A percentile compares a stretch with the other conserved stretches of the same genome.
phyloP scores from a whole-genome alignment of 805 yeast species.

The Gaillardinia entomophila region DNA sequence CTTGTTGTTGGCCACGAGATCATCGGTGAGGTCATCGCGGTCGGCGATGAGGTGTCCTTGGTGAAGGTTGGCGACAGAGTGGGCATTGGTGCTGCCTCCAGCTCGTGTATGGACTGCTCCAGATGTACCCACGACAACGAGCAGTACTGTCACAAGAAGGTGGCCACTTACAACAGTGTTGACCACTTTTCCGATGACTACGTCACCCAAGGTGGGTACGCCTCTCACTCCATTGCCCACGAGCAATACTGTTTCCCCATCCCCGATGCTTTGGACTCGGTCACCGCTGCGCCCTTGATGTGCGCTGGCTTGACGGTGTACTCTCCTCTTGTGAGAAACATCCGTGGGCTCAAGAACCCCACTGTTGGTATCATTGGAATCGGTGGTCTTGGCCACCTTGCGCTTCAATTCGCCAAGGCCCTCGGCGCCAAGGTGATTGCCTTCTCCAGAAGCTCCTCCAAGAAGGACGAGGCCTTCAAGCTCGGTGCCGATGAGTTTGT shows the following conservation, averaged over 20 bases:
- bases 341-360: constrained; percentile 8
- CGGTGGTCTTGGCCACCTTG: constrained; percentile 57
- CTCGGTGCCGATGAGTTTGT: constrained; percentile 51
- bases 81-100: constrained; percentile 71
- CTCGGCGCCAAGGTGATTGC: constrained; percentile 57
- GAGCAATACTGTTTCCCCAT: constrained; percentile 60
- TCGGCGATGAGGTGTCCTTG: constrained; percentile 52
- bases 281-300: constrained; percentile 62
- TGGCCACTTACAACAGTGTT: constrained; percentile 45
- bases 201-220: constrained; percentile 66
- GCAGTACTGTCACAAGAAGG: constrained; percentile 39
- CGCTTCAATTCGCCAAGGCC: constrained; percentile 51
- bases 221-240: constrained; percentile 60
- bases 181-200: constrained; percentile 37
- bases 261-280: constrained; percentile 48
- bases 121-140: constrained; percentile 39
- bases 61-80: constrained; percentile 68
- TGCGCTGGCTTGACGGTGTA: constrained; percentile 76
- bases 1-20: constrained; percentile 59
- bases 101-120: constrained; percentile 54
- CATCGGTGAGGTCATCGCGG: constrained; percentile 50
- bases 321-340: constrained; percentile 57
- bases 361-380: constrained; percentile 51
- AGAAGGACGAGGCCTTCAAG: constrained; percentile 42
- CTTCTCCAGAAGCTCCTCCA: constrained; percentile 44